phyloP scores from a whole-genome alignment of 2,329 filamentous ascomycete genomes.

The Eurotiales sp. region DNA sequence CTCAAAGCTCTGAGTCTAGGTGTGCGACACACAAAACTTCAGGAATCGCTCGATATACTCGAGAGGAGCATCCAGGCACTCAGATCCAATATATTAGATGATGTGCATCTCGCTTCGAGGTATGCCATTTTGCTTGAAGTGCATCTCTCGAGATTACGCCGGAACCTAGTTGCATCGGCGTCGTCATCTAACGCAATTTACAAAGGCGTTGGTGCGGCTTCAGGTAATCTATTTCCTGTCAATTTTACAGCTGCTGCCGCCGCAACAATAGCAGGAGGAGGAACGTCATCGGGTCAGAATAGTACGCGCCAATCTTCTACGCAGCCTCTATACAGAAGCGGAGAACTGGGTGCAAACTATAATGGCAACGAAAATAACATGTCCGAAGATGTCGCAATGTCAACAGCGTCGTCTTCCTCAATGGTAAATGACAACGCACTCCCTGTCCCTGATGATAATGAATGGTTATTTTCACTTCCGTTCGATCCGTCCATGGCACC shows the following conservation, averaged over 20 bases:
- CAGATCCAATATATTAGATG: conserved; percentile 47
- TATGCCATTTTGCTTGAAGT: conserved; percentile 50
- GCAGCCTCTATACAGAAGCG: background rate
- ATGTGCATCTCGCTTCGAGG: conserved; percentile 50
- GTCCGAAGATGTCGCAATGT: conserved; percentile 4
- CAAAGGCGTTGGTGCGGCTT: conserved; percentile 11
- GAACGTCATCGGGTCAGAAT: background rate
- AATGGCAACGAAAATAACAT: background rate
- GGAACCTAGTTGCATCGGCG: conserved; percentile 29
- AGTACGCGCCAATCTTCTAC: conserved; percentile 18
- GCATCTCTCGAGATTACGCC: conserved; percentile 40
- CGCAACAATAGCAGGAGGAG: background rate
- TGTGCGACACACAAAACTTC: conserved; percentile 47
- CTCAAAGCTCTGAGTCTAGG: conserved; percentile 51
- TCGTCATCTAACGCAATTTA: conserved; percentile 13
- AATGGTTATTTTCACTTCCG: conserved; percentile 39
- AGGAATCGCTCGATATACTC: conserved; percentile 47
- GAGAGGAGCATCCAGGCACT: conserved; percentile 48
- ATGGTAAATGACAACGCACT: conserved; percentile 9
- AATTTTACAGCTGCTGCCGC: background rate
- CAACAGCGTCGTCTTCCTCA: conserved; percentile 10
- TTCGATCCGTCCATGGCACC: conserved; percentile 45
- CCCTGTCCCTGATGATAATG: conserved; percentile 29
- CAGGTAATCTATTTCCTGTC: background rate
- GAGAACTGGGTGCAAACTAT: background rate